Base-by-base conservation (phyloP, 306 rosid genomes). In the Argentina anserina region DNA sequence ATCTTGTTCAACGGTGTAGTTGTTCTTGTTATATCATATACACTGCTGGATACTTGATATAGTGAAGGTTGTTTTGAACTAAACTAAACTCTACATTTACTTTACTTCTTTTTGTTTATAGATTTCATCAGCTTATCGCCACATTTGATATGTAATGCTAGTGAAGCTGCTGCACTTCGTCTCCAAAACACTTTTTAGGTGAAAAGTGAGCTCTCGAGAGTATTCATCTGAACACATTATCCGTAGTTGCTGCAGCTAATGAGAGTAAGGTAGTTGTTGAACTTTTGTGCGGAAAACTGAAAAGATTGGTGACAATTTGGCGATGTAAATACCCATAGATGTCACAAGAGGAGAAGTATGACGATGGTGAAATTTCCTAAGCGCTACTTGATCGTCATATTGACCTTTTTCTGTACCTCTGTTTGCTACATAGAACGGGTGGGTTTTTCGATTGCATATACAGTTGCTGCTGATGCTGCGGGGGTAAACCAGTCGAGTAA, bases 351-450 rank as follows among this genome's bases (percentile, higher is more conserved):
- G 83, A 39, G 72, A 76, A 82, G 79, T 37, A 80, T 88, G 87
- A 52, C 46, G 67, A 84, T 13, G 66, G 70, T 64, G 76, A 85
- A 79, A 25, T 73, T 95, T 65, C 89, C 89, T 4, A 84, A 77
- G 69, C 99, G 99, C 13, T 91, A 90, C 85, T 72, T 87, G 69
- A 88, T 94, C 11, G 99, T 94, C 26, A 76, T 94, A 68, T 70
- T 94, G 74, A 94, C 99, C 75, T 94, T 94, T 81, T 53, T 94
- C 75, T 79, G 99, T 88, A 94, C 99, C 2, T 84, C 90, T 18
- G 97, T 94, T 58, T 94, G 99, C 71, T 94, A 94, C 69, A 82
- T 94, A 43, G 99, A 91, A 76, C 89, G 99, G 9, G 97, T 94
- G 0, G 99, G 99, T 43, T 94, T 94, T 75, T 94, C 99, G 5